phyloP scores from a whole-genome alignment of 805 yeast genomes.

The Candida palmyrensis region DNA sequence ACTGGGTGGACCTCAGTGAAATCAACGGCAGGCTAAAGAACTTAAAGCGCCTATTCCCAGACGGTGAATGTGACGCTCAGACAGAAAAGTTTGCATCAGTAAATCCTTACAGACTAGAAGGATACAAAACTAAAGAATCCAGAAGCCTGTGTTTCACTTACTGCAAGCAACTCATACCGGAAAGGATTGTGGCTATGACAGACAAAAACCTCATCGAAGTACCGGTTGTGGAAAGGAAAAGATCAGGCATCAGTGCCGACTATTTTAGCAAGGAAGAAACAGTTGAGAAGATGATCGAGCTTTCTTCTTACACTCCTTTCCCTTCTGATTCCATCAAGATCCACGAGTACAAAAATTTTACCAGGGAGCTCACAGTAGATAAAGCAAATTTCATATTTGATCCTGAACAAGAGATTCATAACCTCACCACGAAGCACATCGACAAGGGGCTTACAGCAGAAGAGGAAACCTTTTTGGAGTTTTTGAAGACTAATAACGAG shows the following conservation, averaged over 20 bases:
- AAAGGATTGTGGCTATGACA: slow-evolving; percentile 17
- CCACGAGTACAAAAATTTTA: slow-evolving; percentile 6
- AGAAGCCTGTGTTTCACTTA: slow-evolving; percentile 31
- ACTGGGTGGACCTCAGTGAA: slow-evolving; percentile 29
- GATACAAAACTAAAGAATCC: slow-evolving; percentile 24
- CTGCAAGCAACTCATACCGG: slow-evolving; percentile 26
- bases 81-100: slow-evolving; percentile 19
- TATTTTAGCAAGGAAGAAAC: slow-evolving; percentile 1
- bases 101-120: slow-evolving; percentile 30
- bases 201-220: slow-evolving; percentile 21
- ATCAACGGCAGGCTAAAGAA: slow-evolving; percentile 15
- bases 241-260: slow-evolving; percentile 13
- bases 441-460: slow-evolving; percentile 8
- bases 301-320: neutral
- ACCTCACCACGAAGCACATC: slow-evolving; percentile 16
- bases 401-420: slow-evolving; percentile 21
- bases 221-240: slow-evolving; percentile 21
- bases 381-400: slow-evolving; percentile 26
- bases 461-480: slow-evolving; percentile 22
- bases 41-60: slow-evolving; percentile 11
- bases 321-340: slow-evolving; percentile 1
- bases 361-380: slow-evolving; percentile 11
- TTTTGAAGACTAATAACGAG: slow-evolving; percentile 20
- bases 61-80: slow-evolving; percentile 20
- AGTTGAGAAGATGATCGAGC: neutral